Percentiles rank a stretch among this genome's conserved stretches.
These are phyloP conservation scores for Umbelopsis sp. DNA, from an alignment of 192 early-diverging fungal species.

Conservation along the genomic window DNA sequence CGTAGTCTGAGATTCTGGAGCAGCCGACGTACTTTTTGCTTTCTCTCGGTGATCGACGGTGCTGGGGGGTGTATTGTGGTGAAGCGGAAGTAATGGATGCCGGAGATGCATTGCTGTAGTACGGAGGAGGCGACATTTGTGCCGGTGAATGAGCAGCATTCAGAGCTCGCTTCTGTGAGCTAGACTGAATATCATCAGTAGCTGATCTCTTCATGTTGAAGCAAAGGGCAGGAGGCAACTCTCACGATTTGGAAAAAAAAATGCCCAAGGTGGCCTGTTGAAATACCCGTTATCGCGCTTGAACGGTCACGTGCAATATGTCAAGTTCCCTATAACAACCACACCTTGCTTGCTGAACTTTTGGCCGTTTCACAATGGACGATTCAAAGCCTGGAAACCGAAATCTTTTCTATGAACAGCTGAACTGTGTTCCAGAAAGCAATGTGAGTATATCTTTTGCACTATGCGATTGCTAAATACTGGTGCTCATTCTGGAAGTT, in stretches of 20 bases:
- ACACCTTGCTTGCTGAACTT: too few species aligned
- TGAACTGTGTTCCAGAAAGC: slow-evolving; percentile 16
- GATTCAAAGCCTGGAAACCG: not conserved
- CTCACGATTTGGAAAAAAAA: not conserved
- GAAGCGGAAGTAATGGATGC: slow-evolving; percentile 13
- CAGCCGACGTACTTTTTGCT: slow-evolving; percentile 53
- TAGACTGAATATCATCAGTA: slow-evolving; percentile 15
- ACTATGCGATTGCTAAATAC: not conserved
- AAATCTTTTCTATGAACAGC: not conserved
- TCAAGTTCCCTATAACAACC: too few species aligned
- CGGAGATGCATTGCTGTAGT: slow-evolving; percentile 17
- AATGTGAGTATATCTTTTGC: not conserved
- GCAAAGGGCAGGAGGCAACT: not conserved
- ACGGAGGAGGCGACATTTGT: slow-evolving; percentile 14
- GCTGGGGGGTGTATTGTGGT: slow-evolving; percentile 11
- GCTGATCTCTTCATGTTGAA: slow-evolving; percentile 17
- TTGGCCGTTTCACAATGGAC: not conserved
- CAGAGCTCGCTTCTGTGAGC: slow-evolving; percentile 15
- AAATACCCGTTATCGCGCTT: not conserved
- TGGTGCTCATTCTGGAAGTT: not conserved
- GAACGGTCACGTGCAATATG: not conserved
- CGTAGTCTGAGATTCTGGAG: slow-evolving; percentile 81
- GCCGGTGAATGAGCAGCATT: slow-evolving; percentile 9
- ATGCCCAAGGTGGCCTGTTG: too few species aligned
- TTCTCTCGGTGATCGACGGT: slow-evolving; percentile 18